Conservation (phyloP, 2,329 filamentous ascomycete species). For the Trichoderma arundinaceum region DNA sequence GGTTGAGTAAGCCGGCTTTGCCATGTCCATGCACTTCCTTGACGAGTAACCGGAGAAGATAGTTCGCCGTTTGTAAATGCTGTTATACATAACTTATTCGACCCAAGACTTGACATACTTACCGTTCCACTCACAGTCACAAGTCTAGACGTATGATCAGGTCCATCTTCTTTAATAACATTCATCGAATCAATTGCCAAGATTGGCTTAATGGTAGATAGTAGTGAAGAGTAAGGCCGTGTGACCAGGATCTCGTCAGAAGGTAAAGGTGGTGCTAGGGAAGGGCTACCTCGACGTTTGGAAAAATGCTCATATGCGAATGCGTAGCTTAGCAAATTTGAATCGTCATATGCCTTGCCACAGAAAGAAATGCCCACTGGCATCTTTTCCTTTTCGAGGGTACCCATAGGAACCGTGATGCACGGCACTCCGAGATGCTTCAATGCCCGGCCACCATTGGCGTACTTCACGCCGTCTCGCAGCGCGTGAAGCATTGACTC, state of each 20-base stretch:
- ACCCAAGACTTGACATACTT: too few species aligned
- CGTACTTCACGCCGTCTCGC: conserved; percentile 1
- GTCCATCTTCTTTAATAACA: too few species aligned
- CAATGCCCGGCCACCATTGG: neutral
- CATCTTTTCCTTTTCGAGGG: conserved; percentile 1
- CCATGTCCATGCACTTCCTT: too few species aligned
- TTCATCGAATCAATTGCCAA: too few species aligned
- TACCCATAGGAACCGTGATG: neutral
- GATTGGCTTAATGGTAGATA: too few species aligned
- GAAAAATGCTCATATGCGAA: neutral
- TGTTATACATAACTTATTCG: too few species aligned
- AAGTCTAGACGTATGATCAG: too few species aligned
- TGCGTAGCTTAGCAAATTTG: neutral
- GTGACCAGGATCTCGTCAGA: neutral
- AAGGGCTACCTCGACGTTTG: neutral
- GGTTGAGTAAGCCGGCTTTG: too few species aligned
- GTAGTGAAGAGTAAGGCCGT: too few species aligned
- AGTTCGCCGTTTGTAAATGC: too few species aligned
- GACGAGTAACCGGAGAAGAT: too few species aligned
- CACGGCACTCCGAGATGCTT: neutral
- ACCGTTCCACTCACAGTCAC: too few species aligned
- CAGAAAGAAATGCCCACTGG: neutral
- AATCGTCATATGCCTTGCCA: neutral
- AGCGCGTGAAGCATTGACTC: neutral
- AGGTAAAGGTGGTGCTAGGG: neutral